Base-by-base conservation (phyloP, 2,329 filamentous ascomycete genomes). In the Paecilomyces niveus region DNA sequence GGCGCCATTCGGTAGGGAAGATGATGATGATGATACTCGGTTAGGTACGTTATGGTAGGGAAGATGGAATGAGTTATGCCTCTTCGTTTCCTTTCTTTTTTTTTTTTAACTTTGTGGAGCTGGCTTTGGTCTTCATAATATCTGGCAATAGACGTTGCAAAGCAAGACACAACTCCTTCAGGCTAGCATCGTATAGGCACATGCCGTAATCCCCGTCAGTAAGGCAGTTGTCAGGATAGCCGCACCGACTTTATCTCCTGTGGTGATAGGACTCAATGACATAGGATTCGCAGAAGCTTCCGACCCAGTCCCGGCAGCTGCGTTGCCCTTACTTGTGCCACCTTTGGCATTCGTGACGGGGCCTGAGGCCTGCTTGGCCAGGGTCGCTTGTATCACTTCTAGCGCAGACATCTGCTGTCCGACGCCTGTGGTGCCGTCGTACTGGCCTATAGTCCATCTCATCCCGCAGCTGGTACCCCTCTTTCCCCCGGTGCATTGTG, bases 311-410 rank as follows among this genome's bases (percentile, higher is more conserved):
- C 75, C 75, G 3, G 74, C 74, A 53, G 63, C 63, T 24, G 72
- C 68, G 62, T 79, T 67, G 0, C 74, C 78, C 33, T 72, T 65
- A 64, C 81, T 83, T 6, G 78, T 86, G 9, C 85, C 86, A 54
- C 86, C 86, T 1, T 72, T 83, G 3, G 70, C 63, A 33, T 77
- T 72, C 2, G 75, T 77, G 15, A 76, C 67, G 0, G 75, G 75
- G 4, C 76, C 77, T 6, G 72, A 67, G 2, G 70, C 69, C 10
- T 70, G 71, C 29, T 75, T 75, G 22, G 76, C 66, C 31, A 73
- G 60, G 26, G 83, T 86, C 22, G 81, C 81, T 51, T 89, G 79
- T 2, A 88, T 80, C 6, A 87, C 79, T 65, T 89, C 85, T 67
- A 74, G 56, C 1, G 70, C 70, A 15, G 68, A 67, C 71, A 74